These are phyloP conservation scores for Cercospora canescens DNA, from an alignment of 2,329 filamentous ascomycete species.

Conservation along the genomic window DNA sequence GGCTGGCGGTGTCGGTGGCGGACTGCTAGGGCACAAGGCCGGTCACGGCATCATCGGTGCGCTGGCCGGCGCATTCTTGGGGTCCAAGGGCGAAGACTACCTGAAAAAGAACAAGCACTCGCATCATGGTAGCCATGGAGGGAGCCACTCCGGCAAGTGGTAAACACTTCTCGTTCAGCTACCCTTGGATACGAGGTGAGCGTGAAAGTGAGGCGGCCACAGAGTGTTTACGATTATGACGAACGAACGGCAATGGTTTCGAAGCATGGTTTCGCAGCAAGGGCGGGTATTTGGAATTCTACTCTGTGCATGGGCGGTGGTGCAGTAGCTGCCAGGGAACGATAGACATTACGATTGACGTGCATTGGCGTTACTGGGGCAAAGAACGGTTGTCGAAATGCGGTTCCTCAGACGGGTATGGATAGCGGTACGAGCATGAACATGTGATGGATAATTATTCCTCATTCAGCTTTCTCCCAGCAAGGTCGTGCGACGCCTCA, in stretches of 20 bases:
- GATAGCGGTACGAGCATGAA: not conserved
- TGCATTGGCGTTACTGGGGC: not conserved
- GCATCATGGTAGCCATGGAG: not conserved
- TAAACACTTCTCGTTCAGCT: not conserved
- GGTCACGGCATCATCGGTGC: slow-evolving; percentile 58
- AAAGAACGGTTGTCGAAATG: not conserved
- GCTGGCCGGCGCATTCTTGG: slow-evolving; percentile 58
- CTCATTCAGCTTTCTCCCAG: no score
- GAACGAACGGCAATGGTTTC: not conserved
- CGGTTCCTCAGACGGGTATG: not conserved
- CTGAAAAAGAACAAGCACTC: slow-evolving; percentile 42
- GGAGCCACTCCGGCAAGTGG: not conserved
- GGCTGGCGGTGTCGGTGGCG: slow-evolving; percentile 58
- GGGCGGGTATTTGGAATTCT: not conserved
- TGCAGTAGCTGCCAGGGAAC: not conserved
- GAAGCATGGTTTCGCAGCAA: not conserved
- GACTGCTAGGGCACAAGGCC: slow-evolving; percentile 57
- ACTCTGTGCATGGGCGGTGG: not conserved
- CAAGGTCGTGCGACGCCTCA: not conserved
- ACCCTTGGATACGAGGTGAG: not conserved
- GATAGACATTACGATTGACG: not conserved
- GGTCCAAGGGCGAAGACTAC: slow-evolving; percentile 52
- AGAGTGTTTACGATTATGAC: not conserved
- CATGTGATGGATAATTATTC: not conserved
- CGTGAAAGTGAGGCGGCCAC: not conserved